Percentiles rank a stretch among this genome's conserved stretches.
Conservation (phyloP, 2,329 filamentous ascomycete species). For the Diaporthe caulivora region DNA sequence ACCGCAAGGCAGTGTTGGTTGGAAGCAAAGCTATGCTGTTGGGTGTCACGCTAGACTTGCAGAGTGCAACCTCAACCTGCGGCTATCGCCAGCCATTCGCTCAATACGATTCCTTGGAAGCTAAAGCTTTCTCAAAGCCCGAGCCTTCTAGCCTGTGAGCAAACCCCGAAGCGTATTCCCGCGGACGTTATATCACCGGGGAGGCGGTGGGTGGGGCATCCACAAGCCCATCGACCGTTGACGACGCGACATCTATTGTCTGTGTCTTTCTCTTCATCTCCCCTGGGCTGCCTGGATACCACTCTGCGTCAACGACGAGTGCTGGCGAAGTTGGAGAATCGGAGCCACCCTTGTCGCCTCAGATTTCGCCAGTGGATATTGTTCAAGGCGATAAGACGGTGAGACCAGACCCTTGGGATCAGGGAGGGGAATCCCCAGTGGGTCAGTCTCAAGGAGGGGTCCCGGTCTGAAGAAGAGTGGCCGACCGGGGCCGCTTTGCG, state of each 20-base stretch:
- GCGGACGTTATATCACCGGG: constrained; percentile 19
- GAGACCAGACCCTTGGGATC: background rate
- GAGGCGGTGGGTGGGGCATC: background rate
- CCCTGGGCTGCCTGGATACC: background rate
- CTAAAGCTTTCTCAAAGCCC: constrained; percentile 12
- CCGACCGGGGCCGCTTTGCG: constrained; percentile 5
- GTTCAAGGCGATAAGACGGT: constrained; percentile 14
- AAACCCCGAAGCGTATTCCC: constrained; percentile 27
- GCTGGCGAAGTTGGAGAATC: background rate
- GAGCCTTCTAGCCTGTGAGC: constrained; percentile 1
- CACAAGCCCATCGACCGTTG: background rate
- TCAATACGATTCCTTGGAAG: constrained; percentile 5
- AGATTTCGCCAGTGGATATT: constrained; percentile 1
- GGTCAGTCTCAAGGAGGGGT: background rate
- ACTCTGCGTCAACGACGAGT: constrained; percentile 1
- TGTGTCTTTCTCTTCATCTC: background rate
- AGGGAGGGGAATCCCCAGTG: background rate
- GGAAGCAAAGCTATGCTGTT: background rate
- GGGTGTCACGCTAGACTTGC: background rate
- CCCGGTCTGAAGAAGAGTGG: constrained; percentile 5
- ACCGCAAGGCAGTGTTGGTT: background rate
- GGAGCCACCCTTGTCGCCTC: constrained; percentile 21
- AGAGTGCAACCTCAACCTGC: constrained; percentile 16
- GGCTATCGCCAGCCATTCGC: constrained; percentile 28
- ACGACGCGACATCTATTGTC: background rate